These are phyloP conservation scores for Aegilops sharonensis DNA, from an alignment of 176 grass and related monocot species.

Conservation along the genomic window DNA sequence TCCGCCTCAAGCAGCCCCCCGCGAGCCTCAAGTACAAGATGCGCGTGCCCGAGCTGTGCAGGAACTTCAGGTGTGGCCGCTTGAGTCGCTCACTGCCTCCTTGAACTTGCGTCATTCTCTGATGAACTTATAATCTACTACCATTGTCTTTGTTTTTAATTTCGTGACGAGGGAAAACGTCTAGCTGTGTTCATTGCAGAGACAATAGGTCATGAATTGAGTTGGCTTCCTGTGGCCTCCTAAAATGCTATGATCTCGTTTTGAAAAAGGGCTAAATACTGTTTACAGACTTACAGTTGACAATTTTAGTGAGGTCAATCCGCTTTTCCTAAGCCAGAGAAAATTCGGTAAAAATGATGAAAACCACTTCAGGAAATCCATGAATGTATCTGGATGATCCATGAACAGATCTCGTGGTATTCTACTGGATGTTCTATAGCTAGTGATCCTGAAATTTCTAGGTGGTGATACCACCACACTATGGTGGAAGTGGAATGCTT, in stretches of 20 bases:
- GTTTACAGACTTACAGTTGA: background rate
- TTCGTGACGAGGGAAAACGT: background rate
- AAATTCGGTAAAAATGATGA: background rate
- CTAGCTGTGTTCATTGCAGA: background rate
- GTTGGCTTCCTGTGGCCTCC: background rate
- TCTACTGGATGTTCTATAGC: background rate
- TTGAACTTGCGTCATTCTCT: background rate
- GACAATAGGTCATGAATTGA: background rate
- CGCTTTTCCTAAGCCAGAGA: background rate
- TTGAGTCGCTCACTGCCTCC: background rate
- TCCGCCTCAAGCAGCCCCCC: constrained; percentile 85
- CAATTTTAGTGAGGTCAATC: background rate
- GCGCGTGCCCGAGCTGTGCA: constrained; percentile 90
- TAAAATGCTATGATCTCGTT: background rate
- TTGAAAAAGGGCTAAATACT: background rate
- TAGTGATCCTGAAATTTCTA: background rate
- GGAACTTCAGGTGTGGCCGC: constrained; percentile 78
- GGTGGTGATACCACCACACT: background rate
- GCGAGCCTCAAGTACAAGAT: constrained; percentile 88
- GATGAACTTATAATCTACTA: background rate
- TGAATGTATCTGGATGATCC: background rate
- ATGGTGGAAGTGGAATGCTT: background rate
- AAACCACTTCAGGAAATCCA: background rate
- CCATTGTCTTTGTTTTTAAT: background rate
- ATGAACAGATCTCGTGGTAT: background rate